A percentile compares a stretch with the other conserved stretches of the same genome.
phyloP scores from a whole-genome alignment of 2,329 filamentous ascomycete species.

The Tricladium varicosporioides region DNA sequence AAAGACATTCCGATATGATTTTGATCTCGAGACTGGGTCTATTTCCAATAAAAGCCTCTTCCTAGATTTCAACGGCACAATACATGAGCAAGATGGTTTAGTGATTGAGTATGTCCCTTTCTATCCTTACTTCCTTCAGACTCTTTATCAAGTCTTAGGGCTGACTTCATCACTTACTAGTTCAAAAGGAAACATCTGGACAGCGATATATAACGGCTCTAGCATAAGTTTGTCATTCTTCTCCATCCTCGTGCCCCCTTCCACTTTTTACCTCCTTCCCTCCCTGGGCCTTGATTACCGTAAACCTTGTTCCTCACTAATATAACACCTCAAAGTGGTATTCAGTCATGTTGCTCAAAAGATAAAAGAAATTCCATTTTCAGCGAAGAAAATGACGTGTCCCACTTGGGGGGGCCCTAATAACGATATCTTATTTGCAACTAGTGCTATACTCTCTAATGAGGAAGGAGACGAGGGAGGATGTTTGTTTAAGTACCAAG shows the following conservation, averaged over 20 bases:
- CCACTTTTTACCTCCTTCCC: not conserved
- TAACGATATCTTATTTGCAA: slow-evolving; percentile 33
- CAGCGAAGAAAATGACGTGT: slow-evolving; percentile 33
- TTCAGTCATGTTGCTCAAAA: slow-evolving; percentile 32
- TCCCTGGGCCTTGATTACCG: not conserved
- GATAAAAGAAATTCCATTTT: slow-evolving; percentile 34
- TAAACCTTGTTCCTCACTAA: not conserved
- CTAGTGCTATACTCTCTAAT: slow-evolving; percentile 28
- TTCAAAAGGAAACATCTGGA: slow-evolving; percentile 37
- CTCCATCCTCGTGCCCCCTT: not conserved
- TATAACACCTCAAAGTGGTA: slow-evolving; percentile 23
- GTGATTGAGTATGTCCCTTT: slow-evolving; percentile 34
- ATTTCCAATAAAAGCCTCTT: slow-evolving; percentile 33
- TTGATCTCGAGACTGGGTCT: slow-evolving; percentile 32
- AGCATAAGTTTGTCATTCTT: slow-evolving; percentile 23
- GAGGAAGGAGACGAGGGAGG: slow-evolving; percentile 33
- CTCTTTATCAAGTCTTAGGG: not conserved
- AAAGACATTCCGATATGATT: slow-evolving; percentile 34
- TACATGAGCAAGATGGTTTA: slow-evolving; percentile 37
- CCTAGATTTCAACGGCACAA: slow-evolving; percentile 13
- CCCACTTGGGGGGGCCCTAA: slow-evolving; percentile 37
- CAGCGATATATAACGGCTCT: slow-evolving; percentile 34
- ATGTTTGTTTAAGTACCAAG: slow-evolving; percentile 34
- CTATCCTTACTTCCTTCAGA: slow-evolving; percentile 2
- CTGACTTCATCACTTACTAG: slow-evolving; percentile 14